Evolutionary conservation across 2,329 filamentous ascomycete genomes (phyloP).

Genomic region (Tolypocladium ovalisporum): DNA sequence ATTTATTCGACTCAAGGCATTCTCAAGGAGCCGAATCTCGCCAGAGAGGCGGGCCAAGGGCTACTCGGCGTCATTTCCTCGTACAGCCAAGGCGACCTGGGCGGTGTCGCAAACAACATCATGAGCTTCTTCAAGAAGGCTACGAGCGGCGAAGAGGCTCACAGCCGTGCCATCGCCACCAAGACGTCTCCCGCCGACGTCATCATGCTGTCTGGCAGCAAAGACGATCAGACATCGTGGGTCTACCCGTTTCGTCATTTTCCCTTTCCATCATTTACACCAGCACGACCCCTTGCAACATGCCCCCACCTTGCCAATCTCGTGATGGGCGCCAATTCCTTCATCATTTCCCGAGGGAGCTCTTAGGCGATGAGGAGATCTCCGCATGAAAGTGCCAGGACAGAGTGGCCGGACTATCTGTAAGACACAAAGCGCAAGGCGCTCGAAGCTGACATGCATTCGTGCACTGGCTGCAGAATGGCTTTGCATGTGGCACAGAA

Average conservation of each 20-base stretch:
- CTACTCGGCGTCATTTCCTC: constrained; percentile 48
- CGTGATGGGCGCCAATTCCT: not conserved
- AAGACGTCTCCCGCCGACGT: constrained; percentile 95
- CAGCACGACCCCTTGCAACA: not conserved
- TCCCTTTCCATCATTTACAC: constrained; percentile 1
- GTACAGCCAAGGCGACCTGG: constrained; percentile 61
- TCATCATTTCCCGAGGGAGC: not conserved
- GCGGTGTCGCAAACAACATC: constrained; percentile 69
- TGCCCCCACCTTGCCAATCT: not conserved
- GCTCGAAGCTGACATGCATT: not conserved
- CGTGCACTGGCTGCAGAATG: not conserved
- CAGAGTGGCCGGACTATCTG: not conserved
- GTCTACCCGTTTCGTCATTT: constrained; percentile 27
- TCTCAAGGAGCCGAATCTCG: constrained; percentile 57
- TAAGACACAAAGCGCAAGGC: not conserved
- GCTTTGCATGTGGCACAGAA: not conserved
- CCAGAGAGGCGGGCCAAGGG: constrained; percentile 56
- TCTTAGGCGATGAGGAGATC: not conserved
- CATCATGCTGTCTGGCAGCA: constrained; percentile 95
- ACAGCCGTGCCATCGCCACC: constrained; percentile 69
- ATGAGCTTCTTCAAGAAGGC: constrained; percentile 85
- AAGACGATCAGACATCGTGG: constrained; percentile 89
- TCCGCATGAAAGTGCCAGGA: not conserved
- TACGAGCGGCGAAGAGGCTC: constrained; percentile 67
- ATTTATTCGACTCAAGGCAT: constrained; percentile 60